These are phyloP conservation scores for Tephrocybe sp. DNA, from an alignment of 768 basidiomycete genomes.

Conservation along the genomic window DNA sequence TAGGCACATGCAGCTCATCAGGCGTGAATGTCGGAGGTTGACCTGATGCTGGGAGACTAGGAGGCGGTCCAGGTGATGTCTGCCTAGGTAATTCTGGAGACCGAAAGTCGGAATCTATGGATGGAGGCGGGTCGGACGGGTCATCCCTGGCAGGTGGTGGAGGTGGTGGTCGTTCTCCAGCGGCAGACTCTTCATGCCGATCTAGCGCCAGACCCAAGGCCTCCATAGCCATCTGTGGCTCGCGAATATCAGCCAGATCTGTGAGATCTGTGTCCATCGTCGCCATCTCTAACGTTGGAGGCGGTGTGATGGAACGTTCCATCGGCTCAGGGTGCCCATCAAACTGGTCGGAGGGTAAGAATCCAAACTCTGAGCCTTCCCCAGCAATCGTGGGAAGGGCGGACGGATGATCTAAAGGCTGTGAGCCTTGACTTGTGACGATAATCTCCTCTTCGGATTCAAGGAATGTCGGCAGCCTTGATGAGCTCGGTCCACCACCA, in stretches of 20 bases:
- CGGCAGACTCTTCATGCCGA: conserved; percentile 40
- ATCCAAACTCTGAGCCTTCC: conserved; percentile 81
- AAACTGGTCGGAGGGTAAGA: conserved; percentile 69
- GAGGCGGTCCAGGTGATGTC: conserved; percentile 30
- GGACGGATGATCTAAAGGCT: conserved; percentile 34
- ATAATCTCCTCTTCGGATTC: conserved; percentile 80
- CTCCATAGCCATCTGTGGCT: conserved; percentile 54
- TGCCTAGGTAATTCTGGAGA: conserved; percentile 40
- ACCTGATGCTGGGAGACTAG: conserved; percentile 34
- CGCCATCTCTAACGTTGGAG: conserved; percentile 76
- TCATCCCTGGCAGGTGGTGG: conserved; percentile 85
- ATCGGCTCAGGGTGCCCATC: conserved; percentile 78
- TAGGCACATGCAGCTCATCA: conserved; percentile 29
- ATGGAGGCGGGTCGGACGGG: conserved; percentile 85
- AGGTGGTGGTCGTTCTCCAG: conserved; percentile 55
- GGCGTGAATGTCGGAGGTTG: conserved; percentile 28
- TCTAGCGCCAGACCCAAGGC: conserved; percentile 60
- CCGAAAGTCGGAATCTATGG: conserved; percentile 80
- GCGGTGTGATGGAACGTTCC: conserved; percentile 64
- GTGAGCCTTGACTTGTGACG: conserved; percentile 48
- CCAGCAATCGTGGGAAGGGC: conserved; percentile 49
- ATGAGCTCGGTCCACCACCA: conserved; percentile 58
- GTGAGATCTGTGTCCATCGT: conserved; percentile 71
- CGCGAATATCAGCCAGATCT: conserved; percentile 56
- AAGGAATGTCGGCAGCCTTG: conserved; percentile 68